phyloP scores from a whole-genome alignment of 257 asterid species.

The Nicotiana tomentosiformis region DNA sequence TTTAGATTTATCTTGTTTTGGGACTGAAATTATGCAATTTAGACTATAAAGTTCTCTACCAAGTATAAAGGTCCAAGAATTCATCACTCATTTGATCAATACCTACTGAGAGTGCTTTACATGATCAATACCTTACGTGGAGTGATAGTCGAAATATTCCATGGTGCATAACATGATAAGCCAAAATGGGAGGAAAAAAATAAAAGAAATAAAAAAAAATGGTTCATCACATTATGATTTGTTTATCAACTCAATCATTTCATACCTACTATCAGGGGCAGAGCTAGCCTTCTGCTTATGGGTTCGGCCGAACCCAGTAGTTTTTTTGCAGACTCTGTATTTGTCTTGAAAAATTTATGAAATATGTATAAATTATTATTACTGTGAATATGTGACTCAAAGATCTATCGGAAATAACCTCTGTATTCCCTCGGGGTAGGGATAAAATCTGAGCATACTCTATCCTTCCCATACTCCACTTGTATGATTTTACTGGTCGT shows the following conservation, averaged over 20 bases:
- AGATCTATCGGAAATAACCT: too few species aligned
- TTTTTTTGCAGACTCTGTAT: too few species aligned
- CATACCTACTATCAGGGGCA: not conserved
- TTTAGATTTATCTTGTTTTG: too few species aligned
- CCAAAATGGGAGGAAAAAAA: not conserved
- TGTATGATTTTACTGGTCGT: too few species aligned
- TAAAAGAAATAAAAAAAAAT: not conserved
- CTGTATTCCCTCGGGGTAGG: too few species aligned
- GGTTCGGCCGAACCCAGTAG: too few species aligned
- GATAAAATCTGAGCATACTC: rapidly evolving
- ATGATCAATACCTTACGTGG: not conserved
- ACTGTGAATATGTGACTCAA: not conserved
- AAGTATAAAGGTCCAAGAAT: not conserved
- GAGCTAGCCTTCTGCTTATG: too few species aligned
- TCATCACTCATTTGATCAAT: not conserved
- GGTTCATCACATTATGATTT: not conserved
- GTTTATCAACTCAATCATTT: not conserved
- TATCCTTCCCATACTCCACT: too few species aligned
- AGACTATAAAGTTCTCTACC: too few species aligned
- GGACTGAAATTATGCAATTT: too few species aligned
- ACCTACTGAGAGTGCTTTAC: not conserved
- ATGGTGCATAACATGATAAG: not conserved
- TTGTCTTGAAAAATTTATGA: too few species aligned
- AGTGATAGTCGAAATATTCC: not conserved
- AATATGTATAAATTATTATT: too few species aligned